Percentiles rank a stretch among this genome's conserved stretches.
phyloP scores from a whole-genome alignment of 495 filamentous ascomycete genomes.

The Pseudotulostoma volvatum region DNA sequence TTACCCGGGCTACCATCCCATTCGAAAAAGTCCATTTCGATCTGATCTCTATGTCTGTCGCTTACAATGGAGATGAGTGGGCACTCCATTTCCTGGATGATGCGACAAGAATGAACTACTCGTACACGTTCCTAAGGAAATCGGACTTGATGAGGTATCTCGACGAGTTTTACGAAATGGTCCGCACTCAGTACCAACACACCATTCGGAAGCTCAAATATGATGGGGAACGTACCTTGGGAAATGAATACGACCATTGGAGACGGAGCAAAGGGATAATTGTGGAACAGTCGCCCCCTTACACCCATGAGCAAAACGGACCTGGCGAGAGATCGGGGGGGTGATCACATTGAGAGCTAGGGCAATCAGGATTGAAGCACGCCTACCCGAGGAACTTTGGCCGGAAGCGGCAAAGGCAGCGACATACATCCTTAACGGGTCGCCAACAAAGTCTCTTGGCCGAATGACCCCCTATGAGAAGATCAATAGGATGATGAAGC shows the following conservation, averaged over 20 bases:
- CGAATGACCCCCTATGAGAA: slow-evolving; percentile 1
- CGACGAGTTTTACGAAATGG: background rate
- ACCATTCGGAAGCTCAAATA: background rate
- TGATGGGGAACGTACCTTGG: background rate
- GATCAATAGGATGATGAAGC: background rate
- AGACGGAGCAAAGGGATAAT: background rate
- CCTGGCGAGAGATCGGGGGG: background rate
- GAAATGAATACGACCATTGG: background rate
- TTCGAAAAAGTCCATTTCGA: background rate
- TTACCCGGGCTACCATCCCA: background rate
- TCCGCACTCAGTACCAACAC: background rate
- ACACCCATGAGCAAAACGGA: background rate
- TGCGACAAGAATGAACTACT: background rate
- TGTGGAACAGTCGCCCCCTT: background rate
- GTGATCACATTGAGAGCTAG: background rate
- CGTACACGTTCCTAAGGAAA: background rate
- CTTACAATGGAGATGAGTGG: background rate
- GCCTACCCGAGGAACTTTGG: background rate
- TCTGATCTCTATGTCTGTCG: background rate
- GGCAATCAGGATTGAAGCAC: background rate
- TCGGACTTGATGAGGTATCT: background rate
- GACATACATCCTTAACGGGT: slow-evolving; percentile 1
- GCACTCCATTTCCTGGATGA: background rate
- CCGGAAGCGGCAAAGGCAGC: background rate
- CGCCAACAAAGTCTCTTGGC: background rate